Evolutionary conservation across 2,329 filamentous ascomycete genomes (phyloP), one percentile per base, ranked within the genome.

Genomic region (Cephalotrichum gorgonifer): DNA sequence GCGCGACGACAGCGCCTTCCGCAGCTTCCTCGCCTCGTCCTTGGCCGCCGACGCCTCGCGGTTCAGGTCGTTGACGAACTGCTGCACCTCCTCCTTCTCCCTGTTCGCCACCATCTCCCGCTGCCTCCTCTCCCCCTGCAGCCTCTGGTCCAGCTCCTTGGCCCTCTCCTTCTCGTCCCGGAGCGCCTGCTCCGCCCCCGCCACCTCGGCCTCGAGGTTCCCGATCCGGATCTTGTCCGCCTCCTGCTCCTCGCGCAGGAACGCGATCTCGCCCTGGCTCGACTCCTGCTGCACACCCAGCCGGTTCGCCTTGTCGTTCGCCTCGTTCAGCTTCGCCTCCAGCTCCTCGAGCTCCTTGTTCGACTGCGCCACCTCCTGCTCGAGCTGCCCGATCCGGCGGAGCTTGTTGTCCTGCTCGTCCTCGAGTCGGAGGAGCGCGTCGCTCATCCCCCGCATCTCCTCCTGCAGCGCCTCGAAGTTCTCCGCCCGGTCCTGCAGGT

Each of bases 181-280:
- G n/a, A 95, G 70, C 44, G 73, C 79, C 59, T 88, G 81, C 62
- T 94, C 86, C n/a, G 82, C 78, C 50, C 81, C 85, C 57, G 87
- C 86, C 33, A 96, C 70, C 14, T 84, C 81, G 8, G 88, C 86
- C 61, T 97, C 90, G 7, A 97, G 74, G 60, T 97, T 89, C 33
- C 91, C 88, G 58, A 98, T 97, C 66, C 89, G 90, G 62, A 98
- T 95, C 75, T 98, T 98, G 71, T 98, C 93, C 17, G 79, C 81
- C 66, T 98, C 93, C 65, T 98, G 93, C 69, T 98, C 93, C 62
- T 98, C 93, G 2, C 93, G 83, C 46, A 98, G 66, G 75, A 98
- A 98, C 1, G 87, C 83, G 65, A 97, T 94, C 64, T 98, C 93
- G 51, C 85, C 85, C 58, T 96, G 91, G 50, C 86, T 85, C 5